Conservation (phyloP, 768 basidiomycete species). For the Boletus barrowsii region DNA sequence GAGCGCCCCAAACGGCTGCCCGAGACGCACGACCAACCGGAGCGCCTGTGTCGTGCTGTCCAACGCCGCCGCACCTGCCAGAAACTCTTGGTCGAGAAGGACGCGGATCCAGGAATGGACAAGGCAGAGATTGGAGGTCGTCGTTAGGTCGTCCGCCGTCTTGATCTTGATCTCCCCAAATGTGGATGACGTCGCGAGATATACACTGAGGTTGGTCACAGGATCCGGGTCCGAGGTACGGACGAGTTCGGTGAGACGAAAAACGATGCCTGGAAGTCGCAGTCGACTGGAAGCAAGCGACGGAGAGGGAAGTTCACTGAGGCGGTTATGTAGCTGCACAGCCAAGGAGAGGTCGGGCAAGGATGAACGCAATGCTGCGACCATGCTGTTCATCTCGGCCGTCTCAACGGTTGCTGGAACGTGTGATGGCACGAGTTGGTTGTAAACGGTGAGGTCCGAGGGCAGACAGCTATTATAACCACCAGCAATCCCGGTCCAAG, state of each 20-base stretch:
- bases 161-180: slow-evolving; percentile 1
- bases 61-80: background rate
- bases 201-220: background rate
- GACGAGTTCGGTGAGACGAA: background rate
- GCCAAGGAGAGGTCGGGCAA: background rate
- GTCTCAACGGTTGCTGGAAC: background rate
- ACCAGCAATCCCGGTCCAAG: background rate
- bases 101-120: background rate
- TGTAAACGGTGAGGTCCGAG: slow-evolving; percentile 1
- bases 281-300: background rate
- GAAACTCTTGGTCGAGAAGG: slow-evolving; percentile 3
- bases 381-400: background rate
- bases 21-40: background rate
- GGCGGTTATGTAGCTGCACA: background rate
- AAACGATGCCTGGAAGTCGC: slow-evolving; percentile 1
- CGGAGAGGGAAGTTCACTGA: background rate
- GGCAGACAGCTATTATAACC: slow-evolving; percentile 4
- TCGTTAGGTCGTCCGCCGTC: background rate
- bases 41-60: slow-evolving; percentile 1
- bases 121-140: background rate
- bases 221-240: background rate
- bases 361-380: background rate
- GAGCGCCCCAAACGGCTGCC: slow-evolving; percentile 2
- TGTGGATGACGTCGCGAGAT: background rate
- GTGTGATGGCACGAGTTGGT: background rate